Base-by-base conservation (phyloP, 768 basidiomycete genomes). In the Galerina sulciceps region DNA sequence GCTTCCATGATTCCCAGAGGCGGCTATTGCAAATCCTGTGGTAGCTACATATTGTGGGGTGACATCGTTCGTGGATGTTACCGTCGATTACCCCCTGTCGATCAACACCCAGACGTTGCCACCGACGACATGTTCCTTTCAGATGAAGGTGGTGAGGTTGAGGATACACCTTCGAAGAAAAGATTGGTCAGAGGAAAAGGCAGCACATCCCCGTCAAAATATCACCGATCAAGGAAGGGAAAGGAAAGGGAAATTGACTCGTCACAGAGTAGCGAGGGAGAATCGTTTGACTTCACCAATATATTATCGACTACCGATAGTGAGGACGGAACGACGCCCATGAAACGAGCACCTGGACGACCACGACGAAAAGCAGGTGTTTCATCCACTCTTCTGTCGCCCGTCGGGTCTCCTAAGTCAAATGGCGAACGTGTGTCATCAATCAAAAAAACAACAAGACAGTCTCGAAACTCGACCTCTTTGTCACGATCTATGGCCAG, bases 51-150 rank as follows among this genome's bases (percentile, higher is more conserved):
- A 4, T 76, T 90, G 0, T 91, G 88, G 89, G 89, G 89, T 5
- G 88, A 91, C 63, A 69, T 91, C 18, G 72, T 90, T 26, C 79
- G 83, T 13, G 88, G 86, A 2, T 84, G 81, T 63, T 87, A 84
- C 67, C 78, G 87, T 15, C 79, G 87, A 23, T 42, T 69, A 4
- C 64, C 65, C 1, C 70, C 70, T 35, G 36, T 63, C 9, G 71
- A 70, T 3, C 40, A 60, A 9, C 50, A 69, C 22, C 63, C 64
- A 23, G 72, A 75, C 20, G 71, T 72, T 13, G 75, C 67, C 41
- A 76, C 72, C n/a, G 73, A 71, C 18, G 77, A 75, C 23, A 67
- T 74, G 40, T 76, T 70, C 52, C 60, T 69, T 13, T 69, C 71
- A 10, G 76, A 76, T 57, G 67, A 51, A 20, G 49, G 67, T 60